Conservation (phyloP, 352 stramenopile genomes). For the Globisporangium yorkense region DNA sequence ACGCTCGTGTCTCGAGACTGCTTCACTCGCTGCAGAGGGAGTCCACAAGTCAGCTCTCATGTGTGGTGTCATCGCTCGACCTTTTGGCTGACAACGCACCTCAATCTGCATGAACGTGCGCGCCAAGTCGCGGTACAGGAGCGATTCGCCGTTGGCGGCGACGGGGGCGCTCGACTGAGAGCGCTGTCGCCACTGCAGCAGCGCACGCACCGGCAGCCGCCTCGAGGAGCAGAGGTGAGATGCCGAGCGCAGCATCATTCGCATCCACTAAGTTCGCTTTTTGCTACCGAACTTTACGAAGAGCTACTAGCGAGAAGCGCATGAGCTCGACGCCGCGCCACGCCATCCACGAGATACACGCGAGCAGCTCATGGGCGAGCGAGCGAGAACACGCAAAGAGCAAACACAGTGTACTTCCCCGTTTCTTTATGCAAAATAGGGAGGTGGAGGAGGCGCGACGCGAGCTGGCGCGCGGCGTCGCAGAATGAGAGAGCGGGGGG, state of each 20-base stretch:
- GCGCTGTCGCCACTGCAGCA: not conserved
- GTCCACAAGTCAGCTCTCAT: not conserved
- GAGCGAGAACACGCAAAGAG: not conserved
- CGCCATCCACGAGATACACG: too few relatives aligned
- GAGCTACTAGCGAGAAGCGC: too few relatives aligned
- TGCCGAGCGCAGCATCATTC: not conserved
- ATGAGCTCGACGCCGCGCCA: too few relatives aligned
- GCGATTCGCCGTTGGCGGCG: not conserved
- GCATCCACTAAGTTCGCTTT: not conserved
- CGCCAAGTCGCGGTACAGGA: conserved; percentile 34
- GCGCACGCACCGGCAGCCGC: not conserved
- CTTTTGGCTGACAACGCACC: conserved; percentile 12
- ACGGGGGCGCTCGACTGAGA: not conserved
- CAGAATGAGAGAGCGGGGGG: not conserved
- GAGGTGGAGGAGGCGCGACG: not conserved
- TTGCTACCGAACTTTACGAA: not conserved
- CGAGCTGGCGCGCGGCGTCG: not conserved
- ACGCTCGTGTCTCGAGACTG: conserved; percentile 53
- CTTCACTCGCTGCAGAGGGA: conserved; percentile 29
- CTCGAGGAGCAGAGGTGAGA: not conserved
- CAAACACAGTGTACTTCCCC: conserved; percentile 2
- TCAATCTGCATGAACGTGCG: conserved; percentile 49
- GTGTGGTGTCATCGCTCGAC: not conserved
- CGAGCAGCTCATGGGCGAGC: not conserved
- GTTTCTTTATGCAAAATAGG: conserved; percentile 7